phyloP scores from a whole-genome alignment of 2,329 filamentous ascomycete genomes.

The Colletotrichum liriopes region DNA sequence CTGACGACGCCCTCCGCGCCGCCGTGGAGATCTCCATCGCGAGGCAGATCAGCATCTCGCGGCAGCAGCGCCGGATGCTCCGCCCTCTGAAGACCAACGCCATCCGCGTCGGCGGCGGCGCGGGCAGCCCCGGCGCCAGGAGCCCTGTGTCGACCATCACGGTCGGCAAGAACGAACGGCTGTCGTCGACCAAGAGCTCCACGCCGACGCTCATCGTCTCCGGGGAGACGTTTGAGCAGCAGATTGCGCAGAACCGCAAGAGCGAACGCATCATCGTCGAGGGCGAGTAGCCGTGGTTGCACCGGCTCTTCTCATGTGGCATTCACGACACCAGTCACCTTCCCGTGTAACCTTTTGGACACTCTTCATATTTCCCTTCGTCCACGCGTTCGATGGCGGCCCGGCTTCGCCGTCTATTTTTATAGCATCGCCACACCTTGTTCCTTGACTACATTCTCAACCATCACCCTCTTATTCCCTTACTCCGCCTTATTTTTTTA shows the following conservation, averaged over 20 bases:
- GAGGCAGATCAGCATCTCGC: slow-evolving; percentile 76
- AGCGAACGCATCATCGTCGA: slow-evolving; percentile 71
- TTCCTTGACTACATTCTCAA: neutral
- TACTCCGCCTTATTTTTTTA: neutral
- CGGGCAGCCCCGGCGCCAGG: slow-evolving; percentile 32
- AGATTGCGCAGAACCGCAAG: slow-evolving; percentile 60
- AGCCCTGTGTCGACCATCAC: slow-evolving; percentile 38
- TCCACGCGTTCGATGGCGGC: slow-evolving; percentile 15
- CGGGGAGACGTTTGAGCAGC: slow-evolving; percentile 50
- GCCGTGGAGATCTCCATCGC: slow-evolving; percentile 79
- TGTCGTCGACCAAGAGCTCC: slow-evolving; percentile 56
- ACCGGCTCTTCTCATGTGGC: neutral
- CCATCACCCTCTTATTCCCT: neutral
- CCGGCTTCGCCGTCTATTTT: neutral
- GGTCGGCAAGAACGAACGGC: slow-evolving; percentile 48
- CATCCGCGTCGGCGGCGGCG: slow-evolving; percentile 25
- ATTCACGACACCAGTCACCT: neutral
- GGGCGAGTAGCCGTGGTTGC: slow-evolving; percentile 50
- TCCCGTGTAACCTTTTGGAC: slow-evolving; percentile 8
- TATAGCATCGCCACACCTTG: neutral
- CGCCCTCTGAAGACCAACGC: slow-evolving; percentile 64
- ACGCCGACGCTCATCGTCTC: slow-evolving; percentile 64
- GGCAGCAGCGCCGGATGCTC: slow-evolving; percentile 73
- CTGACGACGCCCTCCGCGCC: slow-evolving; percentile 62
- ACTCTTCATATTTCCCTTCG: slow-evolving; percentile 19